These are phyloP conservation scores for Colletotrichum sp. DNA, from an alignment of 2,329 filamentous ascomycete genomes.

Conservation along the genomic window DNA sequence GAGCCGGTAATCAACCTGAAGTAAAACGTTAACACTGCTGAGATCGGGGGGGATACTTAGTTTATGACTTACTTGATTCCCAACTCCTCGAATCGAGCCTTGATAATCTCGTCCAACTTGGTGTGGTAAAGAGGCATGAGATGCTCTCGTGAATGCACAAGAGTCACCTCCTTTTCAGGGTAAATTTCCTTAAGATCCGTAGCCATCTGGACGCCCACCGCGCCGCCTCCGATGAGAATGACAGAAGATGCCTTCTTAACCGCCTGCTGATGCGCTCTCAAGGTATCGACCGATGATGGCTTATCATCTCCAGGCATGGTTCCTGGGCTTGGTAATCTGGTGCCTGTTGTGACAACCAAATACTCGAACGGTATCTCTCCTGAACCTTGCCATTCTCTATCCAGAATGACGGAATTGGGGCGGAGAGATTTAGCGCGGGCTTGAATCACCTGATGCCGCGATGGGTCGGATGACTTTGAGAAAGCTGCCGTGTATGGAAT, in stretches of 20 bases:
- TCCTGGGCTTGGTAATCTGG: not conserved
- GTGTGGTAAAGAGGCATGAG: constrained; percentile 36
- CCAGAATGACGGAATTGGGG: not conserved
- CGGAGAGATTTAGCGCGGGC: not conserved
- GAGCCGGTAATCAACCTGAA: not conserved
- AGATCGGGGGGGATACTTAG: rapidly evolving
- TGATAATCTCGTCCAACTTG: not conserved
- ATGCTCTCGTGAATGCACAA: constrained; percentile 50
- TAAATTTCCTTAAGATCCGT: constrained; percentile 51
- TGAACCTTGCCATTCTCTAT: constrained; percentile 4
- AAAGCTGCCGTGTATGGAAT: constrained; percentile 45
- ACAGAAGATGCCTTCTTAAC: constrained; percentile 24
- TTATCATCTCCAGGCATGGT: constrained; percentile 1
- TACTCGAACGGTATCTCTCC: not conserved
- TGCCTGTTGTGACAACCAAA: not conserved
- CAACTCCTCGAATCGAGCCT: not conserved
- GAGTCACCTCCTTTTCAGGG: constrained; percentile 48
- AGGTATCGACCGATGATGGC: constrained; percentile 31
- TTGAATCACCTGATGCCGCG: not conserved
- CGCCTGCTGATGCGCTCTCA: constrained; percentile 30
- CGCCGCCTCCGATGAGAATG: constrained; percentile 47
- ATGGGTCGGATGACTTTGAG: not conserved
- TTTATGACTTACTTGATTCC: not conserved
- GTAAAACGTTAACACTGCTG: not conserved
- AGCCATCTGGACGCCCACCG: constrained; percentile 55